Conservation (phyloP, 768 basidiomycete genomes). For the Boletus vinaceobasis region DNA sequence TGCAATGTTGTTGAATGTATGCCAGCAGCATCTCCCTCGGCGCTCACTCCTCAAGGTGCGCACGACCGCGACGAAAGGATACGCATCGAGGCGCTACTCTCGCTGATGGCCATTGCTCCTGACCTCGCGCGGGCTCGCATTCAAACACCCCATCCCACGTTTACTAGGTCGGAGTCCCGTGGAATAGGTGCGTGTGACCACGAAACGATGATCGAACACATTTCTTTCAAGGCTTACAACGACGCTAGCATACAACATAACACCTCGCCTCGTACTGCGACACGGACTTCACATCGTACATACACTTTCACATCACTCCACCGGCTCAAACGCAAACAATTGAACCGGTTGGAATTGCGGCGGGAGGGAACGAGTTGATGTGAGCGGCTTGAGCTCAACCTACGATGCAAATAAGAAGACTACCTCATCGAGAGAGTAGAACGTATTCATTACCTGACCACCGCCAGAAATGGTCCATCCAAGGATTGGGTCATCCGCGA, state of each 20-base stretch:
- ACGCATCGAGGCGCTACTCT: neutral
- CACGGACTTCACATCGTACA: neutral
- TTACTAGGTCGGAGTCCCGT: neutral
- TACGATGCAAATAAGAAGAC: neutral
- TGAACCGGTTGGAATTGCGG: too few relatives aligned
- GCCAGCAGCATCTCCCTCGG: too few relatives aligned
- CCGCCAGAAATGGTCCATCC: neutral
- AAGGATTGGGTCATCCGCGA: accelerated
- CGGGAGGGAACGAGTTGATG: too few relatives aligned
- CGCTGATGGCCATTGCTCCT: neutral
- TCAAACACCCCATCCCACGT: neutral
- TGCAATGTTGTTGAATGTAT: too few relatives aligned
- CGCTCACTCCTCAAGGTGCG: too few relatives aligned
- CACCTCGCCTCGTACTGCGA: neutral
- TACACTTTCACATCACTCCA: neutral
- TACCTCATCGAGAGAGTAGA: neutral
- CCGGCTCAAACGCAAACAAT: neutral
- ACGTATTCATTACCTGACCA: neutral
- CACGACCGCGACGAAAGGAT: neutral
- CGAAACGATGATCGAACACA: neutral
- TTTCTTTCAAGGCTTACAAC: neutral
- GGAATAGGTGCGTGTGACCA: neutral
- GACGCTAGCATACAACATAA: neutral
- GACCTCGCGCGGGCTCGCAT: neutral
- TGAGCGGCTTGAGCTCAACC: neutral